Base-by-base conservation (phyloP, 169 alveolate species). In the Babesia caballi region DNA sequence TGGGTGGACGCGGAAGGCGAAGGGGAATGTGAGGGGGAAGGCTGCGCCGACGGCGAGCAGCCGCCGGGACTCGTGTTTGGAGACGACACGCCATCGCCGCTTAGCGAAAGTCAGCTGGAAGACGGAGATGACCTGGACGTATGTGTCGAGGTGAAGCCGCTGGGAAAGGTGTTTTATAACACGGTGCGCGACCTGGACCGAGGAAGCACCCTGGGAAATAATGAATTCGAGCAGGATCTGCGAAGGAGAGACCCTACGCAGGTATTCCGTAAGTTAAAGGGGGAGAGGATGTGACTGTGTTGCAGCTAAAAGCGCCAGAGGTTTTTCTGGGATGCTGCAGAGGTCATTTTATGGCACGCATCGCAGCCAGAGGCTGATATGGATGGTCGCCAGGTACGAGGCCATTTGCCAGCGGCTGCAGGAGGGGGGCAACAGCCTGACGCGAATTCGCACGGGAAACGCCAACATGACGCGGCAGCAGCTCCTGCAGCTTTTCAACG, bases 381-480 rank as follows among this genome's bases (percentile, higher is more conserved):
- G 80, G 80, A 32, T 73, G 60, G 11, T 63, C n/a, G 84, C 75
- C 2, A 42, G 75, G 11, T 73, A 28, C 36, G 84, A 73, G 35
- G 67, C 75, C 9, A 33, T 73, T 7, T 73, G 84, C 44, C 57
- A 52, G 14, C 27, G 47, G 25, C 63, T 71, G 23, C 61, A 56
- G 30, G 71, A 35, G 23, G 33, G 33, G 17, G 82, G 82, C 6
- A 59, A 51, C 42, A 71, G 72, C 65, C 38, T 71, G 17, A 9
- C 74, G 27, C 33, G 61, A 23, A 63, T 65, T 9, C 42, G 77
- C 6, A 9, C 80, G 14, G 75, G 75, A 14, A 32, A 17, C 30
- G 75, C 70, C 56, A 73, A 7, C 51, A 53, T 42, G 51, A 53
- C 73, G 14, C 25, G 80, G 3, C 56, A 41, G 40, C 60, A 60